These are phyloP conservation scores for Endotrypanum monterogeii DNA, from an alignment of 208 protist species.

Conservation along the genomic window DNA sequence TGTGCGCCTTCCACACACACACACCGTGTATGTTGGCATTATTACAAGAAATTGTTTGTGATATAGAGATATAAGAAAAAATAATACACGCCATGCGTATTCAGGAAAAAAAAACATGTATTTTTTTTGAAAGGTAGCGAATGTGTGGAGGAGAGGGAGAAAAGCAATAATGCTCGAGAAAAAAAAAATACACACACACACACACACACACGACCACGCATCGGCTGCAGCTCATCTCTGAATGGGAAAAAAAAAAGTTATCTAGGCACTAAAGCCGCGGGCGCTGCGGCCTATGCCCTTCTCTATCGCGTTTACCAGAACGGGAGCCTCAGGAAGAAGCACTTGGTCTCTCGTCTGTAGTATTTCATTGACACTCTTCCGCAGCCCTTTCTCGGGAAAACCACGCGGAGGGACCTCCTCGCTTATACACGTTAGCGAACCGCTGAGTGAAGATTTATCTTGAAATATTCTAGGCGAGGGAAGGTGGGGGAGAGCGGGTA, in stretches of 20 bases:
- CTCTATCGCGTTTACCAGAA: not conserved
- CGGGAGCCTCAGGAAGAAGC: not conserved
- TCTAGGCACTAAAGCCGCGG: not conserved
- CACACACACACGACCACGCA: not conserved
- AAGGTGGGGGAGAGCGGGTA: not conserved
- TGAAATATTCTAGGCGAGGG: slow-evolving; percentile 27
- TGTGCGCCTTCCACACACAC: not conserved
- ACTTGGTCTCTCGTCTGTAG: not conserved
- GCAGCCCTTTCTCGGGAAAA: not conserved
- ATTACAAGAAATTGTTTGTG: too few relatives aligned
- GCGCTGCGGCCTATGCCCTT: not conserved
- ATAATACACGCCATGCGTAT: too few relatives aligned
- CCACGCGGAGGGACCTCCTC: slow-evolving; percentile 4
- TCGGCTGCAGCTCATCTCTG: not conserved
- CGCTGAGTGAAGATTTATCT: slow-evolving; percentile 14
- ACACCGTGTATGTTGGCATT: too few relatives aligned
- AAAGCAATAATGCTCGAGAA: too few relatives aligned
- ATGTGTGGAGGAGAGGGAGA: too few relatives aligned
- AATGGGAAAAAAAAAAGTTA: not conserved
- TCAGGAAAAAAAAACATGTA: too few relatives aligned
- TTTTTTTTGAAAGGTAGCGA: too few relatives aligned
- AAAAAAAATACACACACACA: slow-evolving; percentile 7
- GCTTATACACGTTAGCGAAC: slow-evolving; percentile 3
- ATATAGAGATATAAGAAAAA: too few relatives aligned
- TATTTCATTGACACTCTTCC: not conserved